phyloP scores from a whole-genome alignment of 1,139 yeast species.

The Protomyces lactucae-debilis region DNA sequence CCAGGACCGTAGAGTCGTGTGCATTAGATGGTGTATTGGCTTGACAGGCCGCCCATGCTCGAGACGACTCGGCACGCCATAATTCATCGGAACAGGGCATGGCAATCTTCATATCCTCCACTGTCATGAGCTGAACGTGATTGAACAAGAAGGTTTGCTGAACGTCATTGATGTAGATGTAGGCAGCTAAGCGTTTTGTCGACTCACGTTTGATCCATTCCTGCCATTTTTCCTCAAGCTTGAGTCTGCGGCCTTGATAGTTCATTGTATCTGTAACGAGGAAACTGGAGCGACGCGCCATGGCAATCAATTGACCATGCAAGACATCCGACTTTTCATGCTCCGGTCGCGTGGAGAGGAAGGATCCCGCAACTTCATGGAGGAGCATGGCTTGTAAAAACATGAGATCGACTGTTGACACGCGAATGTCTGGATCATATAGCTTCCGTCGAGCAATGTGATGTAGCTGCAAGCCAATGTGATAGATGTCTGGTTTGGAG shows the following conservation, averaged over 20 bases:
- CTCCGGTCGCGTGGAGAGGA: not conserved
- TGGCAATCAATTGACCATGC: conserved; percentile 6
- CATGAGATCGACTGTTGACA: not conserved
- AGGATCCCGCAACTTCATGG: not conserved
- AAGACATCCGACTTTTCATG: conserved; percentile 6
- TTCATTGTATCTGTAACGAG: not conserved
- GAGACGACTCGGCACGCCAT: not conserved
- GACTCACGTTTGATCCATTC: conserved; percentile 3
- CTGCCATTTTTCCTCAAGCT: not conserved
- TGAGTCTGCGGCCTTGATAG: not conserved
- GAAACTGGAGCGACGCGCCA: conserved; percentile 6
- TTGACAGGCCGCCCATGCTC: not conserved
- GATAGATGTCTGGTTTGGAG: not conserved
- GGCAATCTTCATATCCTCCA: conserved; percentile 10
- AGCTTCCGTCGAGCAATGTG: not conserved
- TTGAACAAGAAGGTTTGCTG: not conserved
- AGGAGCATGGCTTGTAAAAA: conserved; percentile 3
- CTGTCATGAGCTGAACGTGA: not conserved
- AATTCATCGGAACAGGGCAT: not conserved
- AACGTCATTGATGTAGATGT: not conserved
- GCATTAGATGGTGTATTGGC: not conserved
- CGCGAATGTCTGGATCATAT: not conserved
- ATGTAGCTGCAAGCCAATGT: not conserved
- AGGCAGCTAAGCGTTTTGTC: not conserved
- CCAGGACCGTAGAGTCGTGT: not conserved